These are phyloP conservation scores for Claviceps africana DNA, from an alignment of 2,329 filamentous ascomycete genomes.

Conservation along the genomic window DNA sequence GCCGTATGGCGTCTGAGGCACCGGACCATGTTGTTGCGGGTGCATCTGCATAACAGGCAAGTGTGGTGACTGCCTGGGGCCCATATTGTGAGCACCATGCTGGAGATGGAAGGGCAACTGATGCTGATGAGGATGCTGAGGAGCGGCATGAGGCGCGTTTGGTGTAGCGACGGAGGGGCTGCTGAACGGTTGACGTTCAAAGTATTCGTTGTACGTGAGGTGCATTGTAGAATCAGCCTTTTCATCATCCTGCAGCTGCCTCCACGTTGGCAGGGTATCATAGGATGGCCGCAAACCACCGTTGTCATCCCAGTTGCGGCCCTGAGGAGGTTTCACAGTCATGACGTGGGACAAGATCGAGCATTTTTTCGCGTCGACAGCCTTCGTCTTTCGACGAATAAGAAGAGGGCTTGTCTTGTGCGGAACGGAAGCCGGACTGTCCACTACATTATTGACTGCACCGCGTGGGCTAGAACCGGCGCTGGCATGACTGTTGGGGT, in stretches of 20 bases:
- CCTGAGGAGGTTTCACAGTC: constrained; percentile 36
- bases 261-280: constrained; percentile 77
- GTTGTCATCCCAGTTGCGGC: constrained; percentile 56
- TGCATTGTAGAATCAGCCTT: constrained; percentile 50
- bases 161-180: constrained; percentile 50
- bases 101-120: constrained; percentile 75
- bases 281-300: constrained; percentile 74
- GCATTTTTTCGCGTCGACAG: constrained; percentile 58
- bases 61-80: constrained; percentile 56
- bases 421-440: constrained; percentile 13
- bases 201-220: constrained; percentile 61
- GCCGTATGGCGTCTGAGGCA: constrained; percentile 51
- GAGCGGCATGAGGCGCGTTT: constrained; percentile 53
- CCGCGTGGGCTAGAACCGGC: constrained; percentile 59
- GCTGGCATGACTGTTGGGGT: constrained; percentile 52
- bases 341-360: constrained; percentile 40
- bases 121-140: constrained; percentile 67
- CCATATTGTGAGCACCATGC: constrained; percentile 53
- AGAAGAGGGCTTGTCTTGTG: constrained; percentile 26
- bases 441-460: constrained; percentile 35
- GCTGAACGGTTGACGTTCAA: constrained; percentile 52
- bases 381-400: constrained; percentile 57
- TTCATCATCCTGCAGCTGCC: constrained; percentile 56
- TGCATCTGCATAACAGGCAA: constrained; percentile 69
- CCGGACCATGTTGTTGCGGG: constrained; percentile 55